A percentile compares a stretch with the other conserved stretches of the same genome.
These are phyloP conservation scores for Saccharomycopsis javanensis DNA, from an alignment of 805 yeast species.

Conservation along the genomic window DNA sequence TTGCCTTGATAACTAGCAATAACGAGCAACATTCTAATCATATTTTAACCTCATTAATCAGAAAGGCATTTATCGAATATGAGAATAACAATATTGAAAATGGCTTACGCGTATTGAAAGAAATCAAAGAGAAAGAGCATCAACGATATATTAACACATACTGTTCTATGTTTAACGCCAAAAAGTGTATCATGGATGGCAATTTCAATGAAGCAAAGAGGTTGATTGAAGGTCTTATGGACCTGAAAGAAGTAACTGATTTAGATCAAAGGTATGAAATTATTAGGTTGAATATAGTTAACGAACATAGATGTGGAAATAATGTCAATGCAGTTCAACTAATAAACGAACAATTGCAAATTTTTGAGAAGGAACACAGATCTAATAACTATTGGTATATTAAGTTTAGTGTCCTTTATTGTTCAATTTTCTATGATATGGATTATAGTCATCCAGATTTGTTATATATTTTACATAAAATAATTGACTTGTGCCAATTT, in stretches of 20 bases:
- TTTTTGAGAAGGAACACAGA: slow-evolving; percentile 20
- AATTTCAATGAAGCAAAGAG: slow-evolving; percentile 24
- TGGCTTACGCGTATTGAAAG: slow-evolving; percentile 29
- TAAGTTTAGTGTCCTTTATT: slow-evolving; percentile 38
- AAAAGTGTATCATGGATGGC: slow-evolving; percentile 24
- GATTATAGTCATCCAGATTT: slow-evolving; percentile 34
- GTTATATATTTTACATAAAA: slow-evolving; percentile 39
- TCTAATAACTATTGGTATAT: slow-evolving; percentile 36
- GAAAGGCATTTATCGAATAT: slow-evolving; percentile 32
- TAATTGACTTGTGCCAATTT: slow-evolving; percentile 38
- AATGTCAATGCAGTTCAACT: slow-evolving; percentile 21
- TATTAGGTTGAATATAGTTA: slow-evolving; percentile 22
- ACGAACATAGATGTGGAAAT: slow-evolving; percentile 23
- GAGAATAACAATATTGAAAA: slow-evolving; percentile 33
- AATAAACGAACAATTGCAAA: slow-evolving; percentile 21
- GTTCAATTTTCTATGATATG: slow-evolving; percentile 31
- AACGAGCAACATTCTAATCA: slow-evolving; percentile 23
- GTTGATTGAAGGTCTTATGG: slow-evolving; percentile 18
- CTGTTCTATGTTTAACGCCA: slow-evolving; percentile 29
- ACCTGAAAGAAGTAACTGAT: slow-evolving; percentile 21
- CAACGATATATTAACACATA: slow-evolving; percentile 12
- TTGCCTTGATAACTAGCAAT: slow-evolving; percentile 35
- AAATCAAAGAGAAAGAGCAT: slow-evolving; percentile 23
- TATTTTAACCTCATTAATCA: slow-evolving; percentile 32
- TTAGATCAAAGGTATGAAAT: slow-evolving; percentile 27